Conservation (phyloP, 2,329 filamentous ascomycete species). For the Escovopsis weberi region DNA sequence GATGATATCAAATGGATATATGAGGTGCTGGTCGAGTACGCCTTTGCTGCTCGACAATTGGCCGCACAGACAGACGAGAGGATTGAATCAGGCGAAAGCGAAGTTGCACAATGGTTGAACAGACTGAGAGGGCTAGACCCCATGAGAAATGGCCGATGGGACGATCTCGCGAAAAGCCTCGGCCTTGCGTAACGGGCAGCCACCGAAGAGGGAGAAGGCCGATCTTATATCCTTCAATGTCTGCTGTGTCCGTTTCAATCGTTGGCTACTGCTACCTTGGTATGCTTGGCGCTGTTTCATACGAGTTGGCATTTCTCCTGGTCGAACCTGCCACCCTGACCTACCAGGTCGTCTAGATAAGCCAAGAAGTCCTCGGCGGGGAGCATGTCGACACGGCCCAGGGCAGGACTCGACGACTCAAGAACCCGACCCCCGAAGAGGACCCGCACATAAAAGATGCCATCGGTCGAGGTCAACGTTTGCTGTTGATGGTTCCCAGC, state of each 20-base stretch:
- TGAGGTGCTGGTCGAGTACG: constrained; percentile 68
- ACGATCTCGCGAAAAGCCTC: constrained; percentile 28
- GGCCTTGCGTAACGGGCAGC: neutral
- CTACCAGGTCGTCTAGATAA: constrained; percentile 61
- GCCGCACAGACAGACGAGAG: constrained; percentile 26
- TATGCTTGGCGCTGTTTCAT: neutral
- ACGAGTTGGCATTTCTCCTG: neutral
- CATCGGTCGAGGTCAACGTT: neutral
- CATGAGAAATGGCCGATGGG: constrained; percentile 60
- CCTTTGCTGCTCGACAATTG: constrained; percentile 41
- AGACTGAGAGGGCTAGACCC: constrained; percentile 58
- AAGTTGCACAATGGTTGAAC: constrained; percentile 44
- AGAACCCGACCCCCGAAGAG: constrained; percentile 57
- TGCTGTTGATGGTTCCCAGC: constrained; percentile 13
- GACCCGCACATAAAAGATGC: constrained; percentile 41
- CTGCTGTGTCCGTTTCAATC: too few relatives aligned
- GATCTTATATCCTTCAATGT: too few relatives aligned
- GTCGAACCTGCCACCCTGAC: constrained; percentile 22
- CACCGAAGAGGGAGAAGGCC: too few relatives aligned
- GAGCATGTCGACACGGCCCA: constrained; percentile 60
- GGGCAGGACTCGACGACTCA: constrained; percentile 48
- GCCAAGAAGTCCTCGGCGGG: constrained; percentile 46
- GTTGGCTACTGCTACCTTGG: too few relatives aligned
- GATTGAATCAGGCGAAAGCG: constrained; percentile 28
- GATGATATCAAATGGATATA: constrained; percentile 66